Percentiles rank a stretch among this genome's conserved stretches.
These are phyloP conservation scores for Pholiota conissans DNA, from an alignment of 768 basidiomycete genomes.

Conservation along the genomic window DNA sequence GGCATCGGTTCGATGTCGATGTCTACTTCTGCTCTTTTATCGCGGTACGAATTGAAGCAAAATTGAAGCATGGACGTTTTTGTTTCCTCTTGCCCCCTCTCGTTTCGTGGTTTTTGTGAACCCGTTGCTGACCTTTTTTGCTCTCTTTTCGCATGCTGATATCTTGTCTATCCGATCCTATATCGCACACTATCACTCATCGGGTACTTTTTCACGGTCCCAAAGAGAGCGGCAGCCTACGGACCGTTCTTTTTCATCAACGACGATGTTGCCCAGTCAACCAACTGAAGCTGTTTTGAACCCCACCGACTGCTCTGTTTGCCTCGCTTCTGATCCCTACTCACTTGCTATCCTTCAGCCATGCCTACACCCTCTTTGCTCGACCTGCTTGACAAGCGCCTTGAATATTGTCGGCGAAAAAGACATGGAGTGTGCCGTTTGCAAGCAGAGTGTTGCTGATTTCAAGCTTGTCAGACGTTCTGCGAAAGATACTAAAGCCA, in stretches of 20 bases:
- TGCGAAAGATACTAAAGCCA: conserved; percentile 5
- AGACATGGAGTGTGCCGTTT: conserved; percentile 83
- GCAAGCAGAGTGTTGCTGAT: conserved; percentile 66
- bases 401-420: conserved; percentile 90
- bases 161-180: no score
- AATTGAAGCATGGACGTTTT: no score
- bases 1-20: no score
- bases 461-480: conserved; percentile 53
- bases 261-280: not conserved
- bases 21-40: no score
- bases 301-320: conserved; percentile 60
- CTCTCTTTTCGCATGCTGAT: no score
- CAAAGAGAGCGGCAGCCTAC: no score
- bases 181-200: no score
- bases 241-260: conserved; percentile 7
- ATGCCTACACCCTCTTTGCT: conserved; percentile 76
- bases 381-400: conserved; percentile 80
- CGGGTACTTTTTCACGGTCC: no score
- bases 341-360: conserved; percentile 70
- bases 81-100: no score
- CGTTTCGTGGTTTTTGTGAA: no score
- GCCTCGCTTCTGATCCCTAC: conserved; percentile 42
- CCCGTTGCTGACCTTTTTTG: no score
- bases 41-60: no score
- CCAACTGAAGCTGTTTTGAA: conserved; percentile 7